Percentiles rank a stretch among this genome's conserved stretches.
Conservation (phyloP, 345 rosid species). For the Camelina hispida region DNA sequence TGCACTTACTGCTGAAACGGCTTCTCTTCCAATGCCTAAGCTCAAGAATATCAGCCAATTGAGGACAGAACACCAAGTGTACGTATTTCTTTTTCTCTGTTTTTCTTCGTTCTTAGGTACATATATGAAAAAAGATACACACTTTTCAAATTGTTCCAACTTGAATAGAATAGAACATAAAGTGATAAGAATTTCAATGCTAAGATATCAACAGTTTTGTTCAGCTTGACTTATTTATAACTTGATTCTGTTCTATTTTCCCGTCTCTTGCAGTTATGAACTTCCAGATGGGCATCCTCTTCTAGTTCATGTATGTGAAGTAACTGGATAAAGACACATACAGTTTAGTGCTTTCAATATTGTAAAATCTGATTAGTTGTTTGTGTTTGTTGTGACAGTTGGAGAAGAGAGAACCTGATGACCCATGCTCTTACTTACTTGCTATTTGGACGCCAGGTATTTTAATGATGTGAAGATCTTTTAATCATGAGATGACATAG, state of each 20-base stretch:
- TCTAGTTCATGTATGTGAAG: conserved; percentile 62
- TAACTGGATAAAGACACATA: conserved; percentile 8
- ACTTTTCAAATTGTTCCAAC: neutral
- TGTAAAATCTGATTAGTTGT: conserved; percentile 25
- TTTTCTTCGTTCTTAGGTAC: neutral
- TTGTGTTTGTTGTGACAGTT: conserved; percentile 54
- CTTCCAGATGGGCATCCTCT: conserved; percentile 92
- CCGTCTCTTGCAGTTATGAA: conserved; percentile 69
- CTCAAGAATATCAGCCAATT: conserved; percentile 84
- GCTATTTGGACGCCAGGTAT: conserved; percentile 99
- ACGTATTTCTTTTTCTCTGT: conserved; percentile 47
- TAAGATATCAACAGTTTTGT: neutral
- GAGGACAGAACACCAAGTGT: conserved; percentile 96
- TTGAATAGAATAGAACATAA: neutral
- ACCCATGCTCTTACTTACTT: conserved; percentile 82
- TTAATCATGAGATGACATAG: neutral
- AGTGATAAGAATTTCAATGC: neutral
- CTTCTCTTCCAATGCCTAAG: conserved; percentile 82
- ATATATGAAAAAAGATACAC: neutral
- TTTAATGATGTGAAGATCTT: neutral
- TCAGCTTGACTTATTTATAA: conserved; percentile 20
- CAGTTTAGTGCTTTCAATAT: conserved; percentile 36
- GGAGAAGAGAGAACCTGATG: conserved; percentile 81
- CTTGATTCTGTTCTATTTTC: conserved; percentile 9
- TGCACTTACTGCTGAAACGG: conserved; percentile 72